These are phyloP conservation scores for Candida palmyrensis DNA, from an alignment of 805 yeast genomes.

Conservation along the genomic window DNA sequence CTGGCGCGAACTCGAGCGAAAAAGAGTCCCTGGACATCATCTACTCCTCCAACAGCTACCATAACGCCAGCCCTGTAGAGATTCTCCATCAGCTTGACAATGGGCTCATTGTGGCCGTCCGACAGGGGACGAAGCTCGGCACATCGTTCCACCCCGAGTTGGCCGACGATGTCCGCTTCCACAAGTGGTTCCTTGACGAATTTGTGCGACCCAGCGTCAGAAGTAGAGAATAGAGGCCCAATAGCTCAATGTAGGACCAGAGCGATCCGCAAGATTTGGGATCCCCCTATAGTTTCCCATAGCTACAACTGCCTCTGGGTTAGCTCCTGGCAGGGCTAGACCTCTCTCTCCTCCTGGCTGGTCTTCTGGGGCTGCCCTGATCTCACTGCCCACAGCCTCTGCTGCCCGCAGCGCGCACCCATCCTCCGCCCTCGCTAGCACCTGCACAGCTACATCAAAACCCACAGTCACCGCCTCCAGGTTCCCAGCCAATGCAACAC, in stretches of 20 bases:
- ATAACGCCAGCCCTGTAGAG: conserved; percentile 28
- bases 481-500: no score
- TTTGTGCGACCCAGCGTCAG: no score
- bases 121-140: conserved; percentile 62
- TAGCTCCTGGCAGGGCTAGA: no score
- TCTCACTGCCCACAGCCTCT: no score
- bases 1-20: conserved; percentile 9
- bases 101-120: conserved; percentile 61
- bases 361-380: no score
- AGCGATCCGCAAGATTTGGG: no score
- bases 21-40: conserved; percentile 11
- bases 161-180: conserved; percentile 53
- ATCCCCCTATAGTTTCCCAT: no score
- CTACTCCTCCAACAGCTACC: conserved; percentile 16
- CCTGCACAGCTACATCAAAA: no score
- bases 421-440: no score
- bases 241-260: neutral
- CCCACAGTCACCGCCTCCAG: no score
- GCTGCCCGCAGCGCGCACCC: no score
- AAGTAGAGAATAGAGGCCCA: conserved; percentile 3
- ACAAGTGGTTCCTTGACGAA: conserved; percentile 63
- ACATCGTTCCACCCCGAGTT: conserved; percentile 83
- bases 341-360: no score
- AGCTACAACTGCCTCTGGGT: neutral
- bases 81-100: conserved; percentile 35